Conservation (phyloP, 805 yeast species). For the Nakazawaea populi region DNA sequence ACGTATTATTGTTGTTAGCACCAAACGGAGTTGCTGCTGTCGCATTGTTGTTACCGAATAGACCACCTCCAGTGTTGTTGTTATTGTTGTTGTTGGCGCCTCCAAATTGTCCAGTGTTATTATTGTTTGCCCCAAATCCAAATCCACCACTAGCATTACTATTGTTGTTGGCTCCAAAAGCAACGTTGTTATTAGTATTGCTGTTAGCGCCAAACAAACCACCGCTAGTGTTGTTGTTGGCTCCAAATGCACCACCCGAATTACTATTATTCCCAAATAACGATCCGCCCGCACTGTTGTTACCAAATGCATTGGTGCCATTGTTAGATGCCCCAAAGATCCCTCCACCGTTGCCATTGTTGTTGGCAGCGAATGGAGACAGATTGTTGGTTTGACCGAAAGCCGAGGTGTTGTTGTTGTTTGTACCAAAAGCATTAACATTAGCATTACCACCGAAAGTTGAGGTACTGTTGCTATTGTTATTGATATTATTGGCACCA, state of each 20-base stretch:
- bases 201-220: conserved; percentile 13
- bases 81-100: conserved; percentile 13
- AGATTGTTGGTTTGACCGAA: conserved; percentile 12
- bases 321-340: conserved; percentile 24
- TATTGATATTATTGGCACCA: conserved; percentile 20
- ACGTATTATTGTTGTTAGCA: conserved; percentile 16
- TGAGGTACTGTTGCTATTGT: conserved; percentile 14
- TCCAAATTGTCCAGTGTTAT: conserved; percentile 28
- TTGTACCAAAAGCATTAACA: conserved; percentile 16
- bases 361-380: conserved; percentile 17
- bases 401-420: conserved; percentile 16
- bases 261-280: conserved; percentile 21
- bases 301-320: conserved; percentile 9
- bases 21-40: conserved; percentile 15
- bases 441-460: conserved; percentile 16
- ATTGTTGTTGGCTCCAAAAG: conserved; percentile 20
- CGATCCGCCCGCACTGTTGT: conserved; percentile 11
- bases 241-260: conserved; percentile 16
- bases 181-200: neutral
- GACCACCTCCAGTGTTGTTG: conserved; percentile 19
- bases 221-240: conserved; percentile 22
- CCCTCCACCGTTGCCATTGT: conserved; percentile 19
- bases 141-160: conserved; percentile 25
- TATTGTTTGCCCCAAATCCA: conserved; percentile 27
- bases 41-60: conserved; percentile 18